Evolutionary conservation across 2,329 filamentous ascomycete genomes (phyloP), one percentile per base, ranked within the genome.

Genomic region (Cladosporium colombiae): DNA sequence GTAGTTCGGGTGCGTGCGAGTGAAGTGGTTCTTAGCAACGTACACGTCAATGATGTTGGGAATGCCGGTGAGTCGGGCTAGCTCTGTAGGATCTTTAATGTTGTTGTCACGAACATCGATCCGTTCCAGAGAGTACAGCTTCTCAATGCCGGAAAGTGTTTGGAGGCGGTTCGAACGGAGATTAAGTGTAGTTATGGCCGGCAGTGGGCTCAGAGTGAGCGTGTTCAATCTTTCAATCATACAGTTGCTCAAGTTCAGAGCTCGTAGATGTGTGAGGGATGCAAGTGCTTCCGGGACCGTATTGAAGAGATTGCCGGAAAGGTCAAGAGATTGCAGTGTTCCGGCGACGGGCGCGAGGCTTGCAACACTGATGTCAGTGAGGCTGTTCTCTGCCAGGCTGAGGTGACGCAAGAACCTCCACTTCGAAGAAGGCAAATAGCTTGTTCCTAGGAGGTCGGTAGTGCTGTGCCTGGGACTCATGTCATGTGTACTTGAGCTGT

Each of bases 191-290:
- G 91, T 96, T 68, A 99, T 97, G 23, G 95, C 94, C 31, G 95
- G 94, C 5, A 99, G 84, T 14, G 95, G 92, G 73, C 90, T 95
- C 69, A 91, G 88, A 2, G 89, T 89, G 50, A 99, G 83, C 1
- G 94, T 97, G 73, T 96, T 91, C 65, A 99, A 83, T 18, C 93
- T 95, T 72, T 94, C 91, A 69, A 99, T 98, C 93, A 98, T 97
- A 83, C 94, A 98, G 74, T 96, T 91, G 4, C 94, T 96, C 29
- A 99, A 84, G 74, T 99, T 98, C 63, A 99, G 82, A 27, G 95
- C 93, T 69, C 93, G 89, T n/a, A 99, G 85, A 31, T 92, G 90
- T 23, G 92, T 93, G 66, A 99, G 82, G 11, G 88, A 91, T 14
- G 93, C 90, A 65, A 99, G 81, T 73, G 91, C 95, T 77, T 98